Conservation (phyloP, 140 eudicot species). For the Oenanthe javanica region DNA sequence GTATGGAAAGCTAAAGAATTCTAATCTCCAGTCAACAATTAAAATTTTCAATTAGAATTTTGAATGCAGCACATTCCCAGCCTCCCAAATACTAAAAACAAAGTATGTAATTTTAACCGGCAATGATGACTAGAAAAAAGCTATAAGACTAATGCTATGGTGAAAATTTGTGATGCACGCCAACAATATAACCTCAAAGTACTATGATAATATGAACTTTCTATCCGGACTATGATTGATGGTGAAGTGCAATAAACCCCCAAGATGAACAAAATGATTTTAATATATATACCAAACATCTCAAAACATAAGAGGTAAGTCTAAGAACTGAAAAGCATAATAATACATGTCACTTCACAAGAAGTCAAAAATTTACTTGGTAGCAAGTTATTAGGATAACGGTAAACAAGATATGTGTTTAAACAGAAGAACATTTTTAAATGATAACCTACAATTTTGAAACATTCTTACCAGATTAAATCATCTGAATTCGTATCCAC, state of each 20-base stretch:
- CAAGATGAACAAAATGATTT: background rate
- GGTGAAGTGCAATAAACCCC: background rate
- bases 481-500: constrained; percentile 35
- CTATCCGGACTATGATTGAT: background rate
- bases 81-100: background rate
- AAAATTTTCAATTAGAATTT: background rate
- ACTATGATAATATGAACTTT: background rate
- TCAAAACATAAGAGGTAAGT: background rate
- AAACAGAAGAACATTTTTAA: background rate
- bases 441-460: background rate
- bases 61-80: background rate
- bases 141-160: background rate
- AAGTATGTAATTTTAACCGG: background rate
- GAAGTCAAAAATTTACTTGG: background rate
- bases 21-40: background rate
- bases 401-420: background rate
- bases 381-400: background rate
- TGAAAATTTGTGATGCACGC: background rate
- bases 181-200: background rate
- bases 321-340: background rate
- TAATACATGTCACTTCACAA: background rate
- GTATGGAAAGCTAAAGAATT: background rate
- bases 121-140: background rate
- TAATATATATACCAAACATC: background rate
- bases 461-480: constrained; percentile 42